Percentiles rank a stretch among this genome's conserved stretches.
phyloP scores from a whole-genome alignment of 805 yeast genomes.

The Monosporozyma aerobia region DNA sequence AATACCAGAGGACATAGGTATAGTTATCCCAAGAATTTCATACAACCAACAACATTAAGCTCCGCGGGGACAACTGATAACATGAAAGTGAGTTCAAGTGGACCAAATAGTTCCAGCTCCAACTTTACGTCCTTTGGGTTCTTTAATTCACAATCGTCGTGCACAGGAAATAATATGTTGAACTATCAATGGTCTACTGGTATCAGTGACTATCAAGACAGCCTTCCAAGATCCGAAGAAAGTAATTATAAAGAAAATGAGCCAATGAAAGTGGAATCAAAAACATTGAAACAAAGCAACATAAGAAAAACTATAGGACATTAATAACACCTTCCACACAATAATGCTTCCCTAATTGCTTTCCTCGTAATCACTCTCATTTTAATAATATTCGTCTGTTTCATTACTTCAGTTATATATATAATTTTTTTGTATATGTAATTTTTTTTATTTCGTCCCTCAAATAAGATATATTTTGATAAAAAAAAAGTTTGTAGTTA shows the following conservation, averaged over 20 bases:
- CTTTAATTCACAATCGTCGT: neutral
- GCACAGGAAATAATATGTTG: neutral
- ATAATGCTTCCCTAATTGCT: neutral
- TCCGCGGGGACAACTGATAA: neutral
- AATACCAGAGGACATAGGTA: conserved; percentile 21
- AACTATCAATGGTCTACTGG: neutral
- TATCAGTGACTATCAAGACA: neutral
- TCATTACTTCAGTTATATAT: neutral
- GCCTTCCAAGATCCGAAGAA: neutral
- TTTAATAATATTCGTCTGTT: neutral
- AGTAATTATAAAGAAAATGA: neutral
- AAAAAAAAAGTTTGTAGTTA: neutral
- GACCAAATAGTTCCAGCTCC: neutral
- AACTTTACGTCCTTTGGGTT: neutral
- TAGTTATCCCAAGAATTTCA: conserved; percentile 14
- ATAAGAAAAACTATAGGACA: neutral
- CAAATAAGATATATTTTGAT: neutral
- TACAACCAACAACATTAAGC: neutral
- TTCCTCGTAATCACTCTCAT: neutral
- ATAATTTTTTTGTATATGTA: neutral
- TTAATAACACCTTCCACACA: neutral
- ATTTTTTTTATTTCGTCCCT: neutral
- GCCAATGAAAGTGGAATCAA: neutral
- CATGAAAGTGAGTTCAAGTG: neutral
- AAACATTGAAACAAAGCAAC: neutral